These are phyloP conservation scores for Zymoseptoria passerinii DNA, from an alignment of 2,329 filamentous ascomycete genomes.

Conservation along the genomic window DNA sequence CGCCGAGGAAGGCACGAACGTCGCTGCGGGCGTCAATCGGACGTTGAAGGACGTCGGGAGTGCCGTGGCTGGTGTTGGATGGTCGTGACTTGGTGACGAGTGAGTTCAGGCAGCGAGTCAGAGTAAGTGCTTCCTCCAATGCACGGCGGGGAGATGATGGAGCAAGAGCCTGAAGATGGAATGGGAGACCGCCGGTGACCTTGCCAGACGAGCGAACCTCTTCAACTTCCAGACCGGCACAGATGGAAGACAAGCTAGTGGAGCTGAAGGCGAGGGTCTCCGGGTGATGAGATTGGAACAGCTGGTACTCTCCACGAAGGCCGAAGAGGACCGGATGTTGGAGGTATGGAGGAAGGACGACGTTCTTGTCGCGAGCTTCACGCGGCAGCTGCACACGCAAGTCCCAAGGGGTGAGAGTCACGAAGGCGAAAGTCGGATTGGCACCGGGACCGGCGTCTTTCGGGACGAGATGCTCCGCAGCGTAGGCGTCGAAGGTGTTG, in stretches of 20 bases:
- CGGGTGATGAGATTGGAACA: conserved; percentile 97
- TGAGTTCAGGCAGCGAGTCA: conserved; percentile 84
- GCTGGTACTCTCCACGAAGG: conserved; percentile 91
- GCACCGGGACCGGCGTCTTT: conserved; percentile 57
- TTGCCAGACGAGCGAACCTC: conserved; percentile 94
- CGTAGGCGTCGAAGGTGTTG: conserved; percentile 88
- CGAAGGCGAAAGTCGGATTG: conserved; percentile 77
- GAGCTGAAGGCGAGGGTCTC: conserved; percentile 95
- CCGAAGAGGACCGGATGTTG: conserved; percentile 98
- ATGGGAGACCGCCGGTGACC: conserved; percentile 97
- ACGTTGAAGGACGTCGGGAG: conserved; percentile 86
- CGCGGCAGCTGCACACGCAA: conserved; percentile 93
- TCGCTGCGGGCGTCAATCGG: conserved; percentile 96
- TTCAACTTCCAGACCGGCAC: conserved; percentile 94
- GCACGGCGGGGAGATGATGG: conserved; percentile 91
- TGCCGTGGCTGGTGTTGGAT: conserved; percentile 52
- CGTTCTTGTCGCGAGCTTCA: conserved; percentile 95
- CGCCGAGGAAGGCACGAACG: conserved; percentile 88
- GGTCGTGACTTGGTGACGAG: conserved; percentile 95
- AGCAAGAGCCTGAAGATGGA: conserved; percentile 91
- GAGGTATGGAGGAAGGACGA: conserved; percentile 90
- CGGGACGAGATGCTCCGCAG: conserved; percentile 78
- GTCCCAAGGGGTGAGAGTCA: conserved; percentile 97
- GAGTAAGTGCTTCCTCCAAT: conserved; percentile 94
- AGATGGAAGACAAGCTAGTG: conserved; percentile 93